phyloP scores from a whole-genome alignment of 2,329 filamentous ascomycete species.

The Colletotrichum gloeosporioides region DNA sequence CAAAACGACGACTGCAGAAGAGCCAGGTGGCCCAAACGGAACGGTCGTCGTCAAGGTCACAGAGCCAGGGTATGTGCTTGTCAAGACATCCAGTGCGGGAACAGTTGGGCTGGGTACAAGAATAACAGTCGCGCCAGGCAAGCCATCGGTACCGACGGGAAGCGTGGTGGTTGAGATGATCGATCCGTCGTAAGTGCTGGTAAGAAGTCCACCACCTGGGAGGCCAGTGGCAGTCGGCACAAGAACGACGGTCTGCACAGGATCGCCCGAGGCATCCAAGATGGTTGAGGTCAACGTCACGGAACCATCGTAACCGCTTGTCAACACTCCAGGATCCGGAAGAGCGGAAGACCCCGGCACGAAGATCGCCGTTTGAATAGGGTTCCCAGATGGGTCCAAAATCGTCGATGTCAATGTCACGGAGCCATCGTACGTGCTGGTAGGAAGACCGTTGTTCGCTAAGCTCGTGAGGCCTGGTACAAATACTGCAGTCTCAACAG shows the following conservation, averaged over 20 bases:
- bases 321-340: background rate
- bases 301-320: background rate
- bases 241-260: background rate
- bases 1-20: background rate
- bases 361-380: background rate
- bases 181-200: conserved; percentile 6
- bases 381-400: background rate
- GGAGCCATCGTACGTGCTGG: background rate
- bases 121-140: background rate
- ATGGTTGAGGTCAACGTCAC: background rate
- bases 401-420: background rate
- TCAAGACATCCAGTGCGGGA: background rate
- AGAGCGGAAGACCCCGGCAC: background rate
- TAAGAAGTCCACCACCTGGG: background rate
- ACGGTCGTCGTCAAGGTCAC: background rate
- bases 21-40: background rate
- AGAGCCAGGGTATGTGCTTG: conserved; percentile 1
- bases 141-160: background rate
- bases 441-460: background rate
- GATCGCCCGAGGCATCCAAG: background rate
- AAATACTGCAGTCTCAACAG: background rate
- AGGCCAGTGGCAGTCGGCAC: background rate
- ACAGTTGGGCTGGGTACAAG: background rate
- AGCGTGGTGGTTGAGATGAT: background rate
- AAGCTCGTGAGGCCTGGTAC: background rate